Conservation (phyloP, 2,329 filamentous ascomycete genomes). For the Byssothecium circinans region DNA sequence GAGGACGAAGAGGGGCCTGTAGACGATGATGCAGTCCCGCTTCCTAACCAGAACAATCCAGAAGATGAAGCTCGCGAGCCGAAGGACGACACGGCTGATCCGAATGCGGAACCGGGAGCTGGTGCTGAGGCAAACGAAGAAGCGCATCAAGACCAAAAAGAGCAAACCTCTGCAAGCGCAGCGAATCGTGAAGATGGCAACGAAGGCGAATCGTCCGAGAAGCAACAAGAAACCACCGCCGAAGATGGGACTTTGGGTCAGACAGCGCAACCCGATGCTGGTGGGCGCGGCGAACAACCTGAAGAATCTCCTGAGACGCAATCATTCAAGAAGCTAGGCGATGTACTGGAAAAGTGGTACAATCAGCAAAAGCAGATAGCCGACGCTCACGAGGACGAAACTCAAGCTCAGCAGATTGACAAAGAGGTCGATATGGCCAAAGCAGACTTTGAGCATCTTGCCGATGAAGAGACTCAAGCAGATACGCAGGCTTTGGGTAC, state of each 20-base stretch:
- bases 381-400: slow-evolving; percentile 48
- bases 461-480: slow-evolving; percentile 77
- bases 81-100: slow-evolving; percentile 53
- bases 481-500: slow-evolving; percentile 91
- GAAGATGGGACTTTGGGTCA: slow-evolving; percentile 59
- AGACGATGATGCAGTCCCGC: slow-evolving; percentile 39
- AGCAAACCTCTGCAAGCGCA: slow-evolving; percentile 59
- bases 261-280: slow-evolving; percentile 38
- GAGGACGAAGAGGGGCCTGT: slow-evolving; percentile 53
- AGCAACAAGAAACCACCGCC: slow-evolving; percentile 65
- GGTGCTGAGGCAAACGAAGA: slow-evolving; percentile 66
- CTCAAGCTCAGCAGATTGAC: slow-evolving; percentile 52
- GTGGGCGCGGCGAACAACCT: slow-evolving; percentile 40
- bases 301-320: slow-evolving; percentile 56
- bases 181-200: slow-evolving; percentile 66
- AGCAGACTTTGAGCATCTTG: slow-evolving; percentile 91
- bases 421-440: slow-evolving; percentile 71
- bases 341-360: slow-evolving; percentile 91
- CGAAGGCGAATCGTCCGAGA: slow-evolving; percentile 64
- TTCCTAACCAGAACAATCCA: slow-evolving; percentile 56
- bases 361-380: slow-evolving; percentile 80
- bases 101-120: slow-evolving; percentile 62
- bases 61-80: slow-evolving; percentile 50
- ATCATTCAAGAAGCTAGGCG: slow-evolving; percentile 91
- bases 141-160: slow-evolving; percentile 58